Base-by-base conservation (phyloP, 1,284 basidiomycete species). In the Cerrena zonata region DNA sequence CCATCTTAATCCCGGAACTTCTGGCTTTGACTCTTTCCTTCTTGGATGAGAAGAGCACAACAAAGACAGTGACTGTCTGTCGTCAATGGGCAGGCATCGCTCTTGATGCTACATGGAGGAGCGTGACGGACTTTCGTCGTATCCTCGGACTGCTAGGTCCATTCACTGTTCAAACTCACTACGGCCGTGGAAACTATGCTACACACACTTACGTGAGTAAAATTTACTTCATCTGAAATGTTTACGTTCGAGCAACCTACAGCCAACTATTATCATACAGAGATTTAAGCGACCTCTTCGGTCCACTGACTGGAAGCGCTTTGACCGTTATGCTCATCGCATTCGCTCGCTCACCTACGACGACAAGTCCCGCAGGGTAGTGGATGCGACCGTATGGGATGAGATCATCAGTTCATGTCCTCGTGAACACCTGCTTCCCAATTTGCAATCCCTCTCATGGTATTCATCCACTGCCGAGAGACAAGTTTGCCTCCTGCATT, bases 271-370 rank as follows among this genome's bases (percentile, higher is more conserved):
- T 15, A 34, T n/a, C 30, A 7, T 34, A 34, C 30, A 77, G 72
- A 54, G 57, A 45, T 84, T 83, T 57, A 61, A 63, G 36, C 61
- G 70, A 2, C 58, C 65, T 2, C 73, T 77, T 24, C 68, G 73
- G 24, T 64, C 74, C 5, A 67, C 59, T 22, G 78, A 82, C 61
- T 85, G 82, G 83, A 61, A 63, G 27, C 69, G 73, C 19, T 82
- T 84, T 58, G 67, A 75, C 50, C 71, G 69, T 40, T 85, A 84
- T 56, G 73, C 74, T 27, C 59, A 63, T 23, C 77, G 80, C 26
- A 76, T 85, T 12, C 75, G 81, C 38, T 52, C 53, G 5, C 52
- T 69, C 23, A 48, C 53, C 13, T 60, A 63, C 50, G 58, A 61
- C 40, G 56, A 60, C 39, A 41, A 26, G 30, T 53, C 44, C 50